A percentile compares a stretch with the other conserved stretches of the same genome.
Evolutionary conservation across 164 flowering plant genomes (phyloP).

Genomic region (Vitis vinifera): DNA sequence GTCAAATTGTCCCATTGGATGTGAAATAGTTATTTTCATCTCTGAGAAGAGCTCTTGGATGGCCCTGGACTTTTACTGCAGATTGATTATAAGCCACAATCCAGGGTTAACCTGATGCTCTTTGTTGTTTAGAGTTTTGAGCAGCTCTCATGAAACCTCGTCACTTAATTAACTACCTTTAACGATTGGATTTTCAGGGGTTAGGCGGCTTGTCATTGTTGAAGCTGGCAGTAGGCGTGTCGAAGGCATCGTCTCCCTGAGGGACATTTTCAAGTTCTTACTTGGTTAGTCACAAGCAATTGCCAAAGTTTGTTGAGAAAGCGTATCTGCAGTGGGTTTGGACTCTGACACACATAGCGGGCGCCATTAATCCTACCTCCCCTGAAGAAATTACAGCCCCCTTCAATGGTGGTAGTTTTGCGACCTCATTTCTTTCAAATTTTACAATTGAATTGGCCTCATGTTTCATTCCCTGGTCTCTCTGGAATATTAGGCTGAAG

Average conservation of each 20-base stretch:
- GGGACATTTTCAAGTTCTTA: slow-evolving; percentile 77
- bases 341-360: not conserved
- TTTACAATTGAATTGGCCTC: slow-evolving; percentile 34
- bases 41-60: not conserved
- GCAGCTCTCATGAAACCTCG: not conserved
- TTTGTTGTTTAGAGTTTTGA: not conserved
- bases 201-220: slow-evolving; percentile 75
- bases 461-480: slow-evolving; percentile 18
- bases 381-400: slow-evolving; percentile 3
- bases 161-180: not conserved
- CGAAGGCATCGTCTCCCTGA: slow-evolving; percentile 78
- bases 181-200: slow-evolving; percentile 48
- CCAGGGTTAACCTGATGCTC: not conserved
- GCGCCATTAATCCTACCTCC: not conserved
- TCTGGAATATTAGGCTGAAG: slow-evolving; percentile 28
- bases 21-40: not conserved
- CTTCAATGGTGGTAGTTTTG: slow-evolving; percentile 2
- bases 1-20: not conserved
- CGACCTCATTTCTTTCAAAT: slow-evolving; percentile 13
- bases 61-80: too few species aligned
- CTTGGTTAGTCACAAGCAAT: slow-evolving; percentile 45
- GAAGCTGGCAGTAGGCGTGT: slow-evolving; percentile 97
- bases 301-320: not conserved
- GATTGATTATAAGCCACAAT: not conserved
- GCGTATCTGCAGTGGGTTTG: slow-evolving; percentile 13